phyloP scores from a whole-genome alignment of 2,329 filamentous ascomycete genomes.

The Alternaria rosae region DNA sequence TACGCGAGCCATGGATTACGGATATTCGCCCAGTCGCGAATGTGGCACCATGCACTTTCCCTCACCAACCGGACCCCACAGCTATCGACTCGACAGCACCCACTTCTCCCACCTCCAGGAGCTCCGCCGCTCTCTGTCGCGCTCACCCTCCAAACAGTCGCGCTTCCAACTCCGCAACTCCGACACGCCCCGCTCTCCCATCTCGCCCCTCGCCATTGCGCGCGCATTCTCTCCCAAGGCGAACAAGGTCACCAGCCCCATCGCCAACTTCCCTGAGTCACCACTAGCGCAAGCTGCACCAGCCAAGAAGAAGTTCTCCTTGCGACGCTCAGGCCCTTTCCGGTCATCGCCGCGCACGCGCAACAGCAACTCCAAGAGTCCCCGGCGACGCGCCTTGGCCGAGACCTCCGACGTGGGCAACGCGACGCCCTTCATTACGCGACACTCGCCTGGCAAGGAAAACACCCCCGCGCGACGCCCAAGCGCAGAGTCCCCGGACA shows the following conservation, averaged over 20 bases:
- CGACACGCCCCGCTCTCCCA: slow-evolving; percentile 50
- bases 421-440: slow-evolving; percentile 62
- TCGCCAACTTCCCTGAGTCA: slow-evolving; percentile 63
- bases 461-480: slow-evolving; percentile 45
- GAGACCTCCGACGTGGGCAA: slow-evolving; percentile 76
- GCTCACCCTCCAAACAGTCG: slow-evolving; percentile 85
- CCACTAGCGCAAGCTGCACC: slow-evolving; percentile 66
- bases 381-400: slow-evolving; percentile 73
- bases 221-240: slow-evolving; percentile 55
- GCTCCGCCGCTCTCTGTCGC: slow-evolving; percentile 84
- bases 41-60: slow-evolving; percentile 85
- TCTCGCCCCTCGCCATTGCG: slow-evolving; percentile 54
- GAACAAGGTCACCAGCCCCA: slow-evolving; percentile 57
- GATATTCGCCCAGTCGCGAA: slow-evolving; percentile 60
- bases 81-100: slow-evolving; percentile 78
- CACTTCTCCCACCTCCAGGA: slow-evolving; percentile 78
- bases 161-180: slow-evolving; percentile 71
- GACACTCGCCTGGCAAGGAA: slow-evolving; percentile 58
- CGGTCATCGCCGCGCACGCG: slow-evolving; percentile 69
- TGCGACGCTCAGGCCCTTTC: slow-evolving; percentile 58
- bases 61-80: slow-evolving; percentile 75
- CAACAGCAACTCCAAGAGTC: slow-evolving; percentile 74
- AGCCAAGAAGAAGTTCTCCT: slow-evolving; percentile 64
- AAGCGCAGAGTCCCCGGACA: slow-evolving; percentile 34
- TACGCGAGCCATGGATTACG: slow-evolving; percentile 54